A percentile compares a stretch with the other conserved stretches of the same genome.
phyloP scores from a whole-genome alignment of 2,329 filamentous ascomycete species.

The Cladobotryum mycophilum region DNA sequence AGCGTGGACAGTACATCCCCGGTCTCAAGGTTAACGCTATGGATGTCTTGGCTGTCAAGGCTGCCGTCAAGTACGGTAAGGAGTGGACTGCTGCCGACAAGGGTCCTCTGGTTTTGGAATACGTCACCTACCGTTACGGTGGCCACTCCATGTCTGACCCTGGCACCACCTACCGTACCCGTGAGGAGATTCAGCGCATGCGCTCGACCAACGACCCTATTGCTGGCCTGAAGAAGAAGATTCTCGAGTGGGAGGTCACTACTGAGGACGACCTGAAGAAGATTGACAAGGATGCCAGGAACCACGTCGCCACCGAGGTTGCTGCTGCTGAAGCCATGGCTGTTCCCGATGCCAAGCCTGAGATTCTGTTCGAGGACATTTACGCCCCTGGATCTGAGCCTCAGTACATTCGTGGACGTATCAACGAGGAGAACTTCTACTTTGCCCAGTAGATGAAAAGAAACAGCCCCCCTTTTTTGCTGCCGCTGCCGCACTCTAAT shows the following conservation, averaged over 20 bases:
- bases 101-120: slow-evolving; percentile 93
- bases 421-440: slow-evolving; percentile 90
- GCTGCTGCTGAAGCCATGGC: slow-evolving; percentile 84
- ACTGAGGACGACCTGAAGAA: slow-evolving; percentile 92
- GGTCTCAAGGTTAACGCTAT: slow-evolving; percentile 99
- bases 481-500: slow-evolving; percentile 22
- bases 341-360: slow-evolving; percentile 66
- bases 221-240: slow-evolving; percentile 94
- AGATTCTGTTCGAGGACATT: slow-evolving; percentile 94
- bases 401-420: slow-evolving; percentile 78
- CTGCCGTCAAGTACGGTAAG: slow-evolving; percentile 89
- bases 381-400: slow-evolving; percentile 87
- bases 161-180: slow-evolving; percentile 96
- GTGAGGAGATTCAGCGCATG: slow-evolving; percentile 99
- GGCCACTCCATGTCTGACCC: slow-evolving; percentile 99
- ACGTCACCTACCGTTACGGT: slow-evolving; percentile 98
- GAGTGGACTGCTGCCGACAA: slow-evolving; percentile 77
- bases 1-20: slow-evolving; percentile 99
- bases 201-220: slow-evolving; percentile 98
- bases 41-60: slow-evolving; percentile 97
- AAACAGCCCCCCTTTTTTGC: neutral
- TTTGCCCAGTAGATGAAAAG: slow-evolving; percentile 51
- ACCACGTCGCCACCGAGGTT: slow-evolving; percentile 82
- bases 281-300: slow-evolving; percentile 89
- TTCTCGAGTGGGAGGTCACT: slow-evolving; percentile 89